These are phyloP conservation scores for Nyctanthes arbortristis DNA, from an alignment of 257 asterid genomes.

Conservation along the genomic window DNA sequence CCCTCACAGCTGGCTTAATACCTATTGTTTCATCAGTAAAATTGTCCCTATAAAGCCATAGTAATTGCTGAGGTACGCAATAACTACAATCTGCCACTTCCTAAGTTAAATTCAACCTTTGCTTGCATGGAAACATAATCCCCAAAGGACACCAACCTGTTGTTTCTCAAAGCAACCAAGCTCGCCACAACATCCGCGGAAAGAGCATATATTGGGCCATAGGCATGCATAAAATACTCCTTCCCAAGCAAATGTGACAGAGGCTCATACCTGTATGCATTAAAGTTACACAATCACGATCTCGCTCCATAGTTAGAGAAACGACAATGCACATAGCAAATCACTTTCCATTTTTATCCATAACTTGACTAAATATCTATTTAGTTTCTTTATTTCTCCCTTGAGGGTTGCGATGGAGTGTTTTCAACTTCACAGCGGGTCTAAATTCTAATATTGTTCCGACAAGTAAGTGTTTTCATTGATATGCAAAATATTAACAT, in stretches of 20 bases:
- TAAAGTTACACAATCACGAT: constrained; percentile 24
- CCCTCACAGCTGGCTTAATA: neutral
- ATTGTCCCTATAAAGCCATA: neutral
- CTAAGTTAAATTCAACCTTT: neutral
- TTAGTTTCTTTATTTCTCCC: neutral
- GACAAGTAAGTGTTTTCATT: neutral
- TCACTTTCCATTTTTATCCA: neutral
- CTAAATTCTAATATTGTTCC: too few relatives aligned
- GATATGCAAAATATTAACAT: neutral
- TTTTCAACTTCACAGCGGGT: neutral
- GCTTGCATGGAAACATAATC: constrained; percentile 8
- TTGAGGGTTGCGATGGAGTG: neutral
- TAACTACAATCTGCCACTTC: neutral
- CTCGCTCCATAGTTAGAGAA: constrained; percentile 1
- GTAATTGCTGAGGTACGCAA: neutral
- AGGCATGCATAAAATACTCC: constrained; percentile 96
- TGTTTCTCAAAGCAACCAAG: constrained; percentile 80
- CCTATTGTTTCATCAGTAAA: neutral
- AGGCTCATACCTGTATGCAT: constrained; percentile 87
- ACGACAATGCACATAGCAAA: neutral
- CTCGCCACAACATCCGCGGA: constrained; percentile 93
- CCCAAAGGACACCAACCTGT: constrained; percentile 69
- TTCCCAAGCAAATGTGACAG: constrained; percentile 75
- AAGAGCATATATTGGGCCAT: constrained; percentile 96
- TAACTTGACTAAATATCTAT: too few relatives aligned